These are phyloP conservation scores for Thielaviopsis euricoi DNA, from an alignment of 2,329 filamentous ascomycete species.

Conservation along the genomic window DNA sequence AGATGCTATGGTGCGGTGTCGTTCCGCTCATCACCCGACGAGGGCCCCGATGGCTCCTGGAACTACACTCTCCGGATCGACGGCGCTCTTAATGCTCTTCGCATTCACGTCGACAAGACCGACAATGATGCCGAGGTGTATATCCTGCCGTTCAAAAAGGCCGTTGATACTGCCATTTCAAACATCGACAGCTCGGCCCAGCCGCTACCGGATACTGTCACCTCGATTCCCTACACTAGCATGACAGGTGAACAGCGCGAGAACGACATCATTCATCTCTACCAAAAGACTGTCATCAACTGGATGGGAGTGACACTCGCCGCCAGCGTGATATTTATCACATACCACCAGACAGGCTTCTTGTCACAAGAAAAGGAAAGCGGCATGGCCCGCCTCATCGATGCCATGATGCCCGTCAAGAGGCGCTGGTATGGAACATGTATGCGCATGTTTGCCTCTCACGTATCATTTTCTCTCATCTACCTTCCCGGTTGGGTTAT, in stretches of 20 bases:
- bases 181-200: slow-evolving; percentile 22
- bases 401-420: slow-evolving; percentile 75
- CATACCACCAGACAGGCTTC: slow-evolving; percentile 74
- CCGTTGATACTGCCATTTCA: slow-evolving; percentile 60
- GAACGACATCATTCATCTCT: slow-evolving; percentile 47
- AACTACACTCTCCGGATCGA: slow-evolving; percentile 77
- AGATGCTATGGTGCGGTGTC: slow-evolving; percentile 57
- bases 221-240: slow-evolving; percentile 64
- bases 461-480: slow-evolving; percentile 62
- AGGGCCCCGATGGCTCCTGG: slow-evolving; percentile 54
- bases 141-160: slow-evolving; percentile 60
- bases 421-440: slow-evolving; percentile 61
- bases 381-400: slow-evolving; percentile 75
- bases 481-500: slow-evolving; percentile 75
- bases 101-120: slow-evolving; percentile 45
- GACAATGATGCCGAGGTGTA: slow-evolving; percentile 67
- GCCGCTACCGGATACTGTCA: slow-evolving; percentile 26
- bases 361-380: slow-evolving; percentile 73
- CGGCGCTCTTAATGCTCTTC: slow-evolving; percentile 41
- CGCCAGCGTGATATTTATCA: slow-evolving; percentile 62
- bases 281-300: slow-evolving; percentile 52
- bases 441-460: slow-evolving; percentile 61
- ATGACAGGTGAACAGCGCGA: slow-evolving; percentile 50
- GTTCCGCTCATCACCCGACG: slow-evolving; percentile 58
- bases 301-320: slow-evolving; percentile 68